Percentiles rank a stretch among this genome's conserved stretches.
Conservation (phyloP, 352 stramenopile genomes). For the Phytophthora fragariae region DNA sequence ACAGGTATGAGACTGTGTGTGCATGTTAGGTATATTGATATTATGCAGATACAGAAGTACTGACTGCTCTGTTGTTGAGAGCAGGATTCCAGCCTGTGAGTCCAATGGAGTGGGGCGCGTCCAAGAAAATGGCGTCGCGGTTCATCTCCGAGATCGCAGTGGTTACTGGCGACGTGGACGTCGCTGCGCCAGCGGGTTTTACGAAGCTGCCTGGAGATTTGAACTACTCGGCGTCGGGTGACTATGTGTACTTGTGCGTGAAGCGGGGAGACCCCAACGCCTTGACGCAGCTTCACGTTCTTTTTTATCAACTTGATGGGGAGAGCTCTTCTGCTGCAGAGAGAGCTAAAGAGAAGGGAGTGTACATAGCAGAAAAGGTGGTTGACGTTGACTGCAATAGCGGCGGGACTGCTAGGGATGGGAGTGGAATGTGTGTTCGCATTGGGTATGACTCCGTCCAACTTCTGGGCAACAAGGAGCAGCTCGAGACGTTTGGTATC, state of each 20-base stretch:
- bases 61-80: background rate
- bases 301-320: conserved; percentile 16
- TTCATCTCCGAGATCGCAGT: conserved; percentile 77
- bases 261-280: conserved; percentile 53
- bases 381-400: conserved; percentile 44
- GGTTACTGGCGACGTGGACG: conserved; percentile 64
- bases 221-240: conserved; percentile 67
- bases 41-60: no score
- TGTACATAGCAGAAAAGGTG: conserved; percentile 18
- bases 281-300: conserved; percentile 50
- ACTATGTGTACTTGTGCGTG: conserved; percentile 79
- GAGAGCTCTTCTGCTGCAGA: background rate
- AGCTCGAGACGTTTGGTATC: conserved; percentile 56
- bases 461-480: conserved; percentile 37
- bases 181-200: conserved; percentile 59
- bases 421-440: conserved; percentile 31
- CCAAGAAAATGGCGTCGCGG: conserved; percentile 31
- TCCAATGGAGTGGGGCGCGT: conserved; percentile 56
- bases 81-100: conserved; percentile 52
- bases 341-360: background rate
- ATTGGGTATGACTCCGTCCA: conserved; percentile 49
- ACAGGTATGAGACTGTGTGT: conserved; percentile 44
- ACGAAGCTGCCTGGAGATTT: conserved; percentile 62
- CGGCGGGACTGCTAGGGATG: conserved; percentile 31
- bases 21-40: background rate